phyloP scores from a whole-genome alignment of 495 filamentous ascomycete species.

The Lichenothelia convexa region DNA sequence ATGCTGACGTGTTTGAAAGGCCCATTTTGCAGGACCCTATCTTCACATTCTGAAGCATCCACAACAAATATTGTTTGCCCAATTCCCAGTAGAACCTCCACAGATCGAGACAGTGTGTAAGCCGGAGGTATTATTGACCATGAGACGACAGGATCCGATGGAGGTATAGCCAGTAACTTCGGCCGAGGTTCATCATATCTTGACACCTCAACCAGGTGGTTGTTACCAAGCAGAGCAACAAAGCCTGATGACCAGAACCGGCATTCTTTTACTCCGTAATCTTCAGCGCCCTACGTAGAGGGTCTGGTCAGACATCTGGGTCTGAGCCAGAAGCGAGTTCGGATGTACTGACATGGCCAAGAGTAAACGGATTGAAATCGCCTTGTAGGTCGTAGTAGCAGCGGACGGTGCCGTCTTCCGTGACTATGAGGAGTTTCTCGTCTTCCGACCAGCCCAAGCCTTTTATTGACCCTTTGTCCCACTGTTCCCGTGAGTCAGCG shows the following conservation, averaged over 20 bases:
- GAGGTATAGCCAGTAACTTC: conserved; percentile 57
- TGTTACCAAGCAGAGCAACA: conserved; percentile 83
- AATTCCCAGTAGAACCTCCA: conserved; percentile 82
- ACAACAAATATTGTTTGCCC: conserved; percentile 69
- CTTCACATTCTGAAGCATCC: conserved; percentile 76
- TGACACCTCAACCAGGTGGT: conserved; percentile 68
- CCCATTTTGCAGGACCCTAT: conserved; percentile 73
- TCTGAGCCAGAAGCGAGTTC: not conserved
- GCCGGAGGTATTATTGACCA: conserved; percentile 83
- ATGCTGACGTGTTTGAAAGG: conserved; percentile 81
- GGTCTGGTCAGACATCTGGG: too few species aligned
- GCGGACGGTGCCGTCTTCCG: conserved; percentile 74
- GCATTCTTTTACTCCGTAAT: conserved; percentile 69
- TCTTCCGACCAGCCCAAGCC: conserved; percentile 95
- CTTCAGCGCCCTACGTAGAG: conserved; percentile 61
- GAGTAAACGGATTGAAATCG: conserved; percentile 89
- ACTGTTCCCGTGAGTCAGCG: conserved; percentile 29
- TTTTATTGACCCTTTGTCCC: conserved; percentile 80
- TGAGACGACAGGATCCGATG: conserved; percentile 62
- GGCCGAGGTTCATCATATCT: conserved; percentile 83
- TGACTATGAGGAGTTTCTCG: conserved; percentile 77
- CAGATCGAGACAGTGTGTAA: conserved; percentile 80
- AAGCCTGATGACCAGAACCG: conserved; percentile 84
- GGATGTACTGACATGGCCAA: conserved; percentile 46
- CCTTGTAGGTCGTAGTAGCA: conserved; percentile 84